Evolutionary conservation across 2,329 filamentous ascomycete species (phyloP), one percentile per base, ranked within the genome.

Genomic region (Xenoacremonium recifei): DNA sequence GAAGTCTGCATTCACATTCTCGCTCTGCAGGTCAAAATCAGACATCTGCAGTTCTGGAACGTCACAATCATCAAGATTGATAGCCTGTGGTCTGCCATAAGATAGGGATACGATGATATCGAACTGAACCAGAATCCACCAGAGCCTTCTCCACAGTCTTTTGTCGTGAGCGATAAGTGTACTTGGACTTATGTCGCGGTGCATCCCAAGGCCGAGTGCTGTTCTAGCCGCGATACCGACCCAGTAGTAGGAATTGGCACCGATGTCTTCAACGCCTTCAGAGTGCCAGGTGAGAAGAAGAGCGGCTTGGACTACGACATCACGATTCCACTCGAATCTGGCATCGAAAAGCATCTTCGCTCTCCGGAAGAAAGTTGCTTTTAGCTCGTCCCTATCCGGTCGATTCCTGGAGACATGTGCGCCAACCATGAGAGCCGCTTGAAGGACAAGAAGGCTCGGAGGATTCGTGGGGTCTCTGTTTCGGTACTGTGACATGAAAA

Each of bases 281-380:
- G 71, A 68, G 48, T 75, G 67, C 74, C 73, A 77, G 3, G 72
- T 75, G 32, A 77, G 50, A 1, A 77, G 61, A 21, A 77, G 55
- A 1, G 73, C 73, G 1, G 69, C 68, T 53, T 76, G 74, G 12
- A 77, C 65, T 23, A 74, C 56, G 29, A 68, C 67, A 44, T 74
- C 68, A 13, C 74, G 65, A 46, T 77, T 72, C 12, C 68, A 65
- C 53, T 77, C 73, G 16, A 73, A 67, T 6, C 73, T 67, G 27
- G 64, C 66, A 46, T 77, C 74, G 31, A 76, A 73, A 2, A 77
- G 55, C 41, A 66, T 69, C 50, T 76, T 77, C 11, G 71, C 69
- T 11, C 73, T 69, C 15, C 67, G 65, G 47, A 75, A 76, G 47
- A 77, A 72, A 6, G 66, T 61, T 2, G 67, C 58, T 48, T 74